A percentile compares a stretch with the other conserved stretches of the same genome.
Evolutionary conservation across 2,329 filamentous ascomycete species (phyloP).

Genomic region (Pyrenophora teres): DNA sequence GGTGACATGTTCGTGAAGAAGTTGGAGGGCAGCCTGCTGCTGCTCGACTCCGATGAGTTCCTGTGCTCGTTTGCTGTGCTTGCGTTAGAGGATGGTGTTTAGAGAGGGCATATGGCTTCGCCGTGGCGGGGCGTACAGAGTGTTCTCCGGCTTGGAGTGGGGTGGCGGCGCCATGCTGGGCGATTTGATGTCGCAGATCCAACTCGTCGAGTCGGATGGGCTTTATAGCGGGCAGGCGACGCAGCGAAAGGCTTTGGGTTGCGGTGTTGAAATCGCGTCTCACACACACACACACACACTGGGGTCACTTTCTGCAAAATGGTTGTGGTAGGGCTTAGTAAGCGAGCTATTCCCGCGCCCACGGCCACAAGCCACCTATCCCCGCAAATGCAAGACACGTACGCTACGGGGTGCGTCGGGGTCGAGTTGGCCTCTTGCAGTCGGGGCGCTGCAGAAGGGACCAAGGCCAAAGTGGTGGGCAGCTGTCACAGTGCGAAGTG

Average conservation of each 20-base stretch:
- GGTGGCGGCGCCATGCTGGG: slow-evolving; percentile 86
- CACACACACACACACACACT: slow-evolving; percentile 23
- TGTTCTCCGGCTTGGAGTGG: slow-evolving; percentile 98
- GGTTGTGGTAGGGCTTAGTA: slow-evolving; percentile 22
- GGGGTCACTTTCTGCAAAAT: slow-evolving; percentile 24
- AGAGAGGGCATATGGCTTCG: background rate
- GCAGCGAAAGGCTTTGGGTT: slow-evolving; percentile 24
- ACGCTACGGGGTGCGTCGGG: too few relatives aligned
- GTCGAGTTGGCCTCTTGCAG: too few relatives aligned
- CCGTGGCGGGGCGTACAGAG: slow-evolving; percentile 59
- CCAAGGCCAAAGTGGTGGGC: background rate
- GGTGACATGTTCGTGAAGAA: slow-evolving; percentile 98
- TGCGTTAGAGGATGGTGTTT: slow-evolving; percentile 9
- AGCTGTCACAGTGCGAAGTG: too few relatives aligned
- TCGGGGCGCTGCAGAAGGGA: background rate
- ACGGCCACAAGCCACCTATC: background rate
- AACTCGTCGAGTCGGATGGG: slow-evolving; percentile 35
- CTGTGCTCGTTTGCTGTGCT: slow-evolving; percentile 71
- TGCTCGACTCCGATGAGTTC: slow-evolving; percentile 98
- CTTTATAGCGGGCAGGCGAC: slow-evolving; percentile 37
- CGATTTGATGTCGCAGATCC: slow-evolving; percentile 32
- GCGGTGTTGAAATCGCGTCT: slow-evolving; percentile 22
- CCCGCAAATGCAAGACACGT: background rate
- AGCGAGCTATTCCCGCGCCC: slow-evolving; percentile 13
- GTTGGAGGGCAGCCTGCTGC: slow-evolving; percentile 84